A percentile compares a stretch with the other conserved stretches of the same genome.
These are phyloP conservation scores for Wickerhamomyces sp. DNA, from an alignment of 1,139 yeast genomes.

Conservation along the genomic window DNA sequence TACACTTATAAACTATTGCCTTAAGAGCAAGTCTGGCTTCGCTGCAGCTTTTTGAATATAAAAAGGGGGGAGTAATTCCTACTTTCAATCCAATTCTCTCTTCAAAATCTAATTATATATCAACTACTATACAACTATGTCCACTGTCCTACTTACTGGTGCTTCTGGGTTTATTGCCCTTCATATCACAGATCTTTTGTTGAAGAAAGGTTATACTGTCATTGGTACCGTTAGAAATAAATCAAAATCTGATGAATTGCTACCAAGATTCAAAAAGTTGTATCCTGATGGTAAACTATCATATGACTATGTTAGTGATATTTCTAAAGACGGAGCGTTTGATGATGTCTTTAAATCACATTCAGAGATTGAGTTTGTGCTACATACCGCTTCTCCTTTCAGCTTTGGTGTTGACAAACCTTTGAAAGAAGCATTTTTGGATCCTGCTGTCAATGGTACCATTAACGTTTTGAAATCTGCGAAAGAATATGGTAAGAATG, in stretches of 20 bases:
- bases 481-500: slow-evolving; percentile 36
- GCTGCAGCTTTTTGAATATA: too few species aligned
- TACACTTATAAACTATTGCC: too few species aligned
- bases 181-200: slow-evolving; percentile 29
- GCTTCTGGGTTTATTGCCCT: slow-evolving; percentile 48
- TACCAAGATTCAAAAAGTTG: slow-evolving; percentile 23
- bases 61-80: too few species aligned
- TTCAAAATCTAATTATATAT: too few species aligned
- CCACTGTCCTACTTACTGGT: slow-evolving; percentile 27
- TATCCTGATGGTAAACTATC: slow-evolving; percentile 25
- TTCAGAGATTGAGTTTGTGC: slow-evolving; percentile 40
- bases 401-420: slow-evolving; percentile 25
- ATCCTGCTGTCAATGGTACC: slow-evolving; percentile 46
- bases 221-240: slow-evolving; percentile 49
- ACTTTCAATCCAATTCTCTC: too few species aligned
- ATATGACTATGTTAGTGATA: slow-evolving; percentile 42
- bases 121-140: too few species aligned
- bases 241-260: slow-evolving; percentile 35
- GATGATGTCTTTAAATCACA: slow-evolving; percentile 31
- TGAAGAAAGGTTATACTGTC: slow-evolving; percentile 36
- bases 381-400: slow-evolving; percentile 52
- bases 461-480: slow-evolving; percentile 33
- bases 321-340: slow-evolving; percentile 33
- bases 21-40: too few species aligned
- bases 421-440: slow-evolving; percentile 31